These are phyloP conservation scores for Hirsutella thompsonii DNA, from an alignment of 2,329 filamentous ascomycete genomes.

Conservation along the genomic window DNA sequence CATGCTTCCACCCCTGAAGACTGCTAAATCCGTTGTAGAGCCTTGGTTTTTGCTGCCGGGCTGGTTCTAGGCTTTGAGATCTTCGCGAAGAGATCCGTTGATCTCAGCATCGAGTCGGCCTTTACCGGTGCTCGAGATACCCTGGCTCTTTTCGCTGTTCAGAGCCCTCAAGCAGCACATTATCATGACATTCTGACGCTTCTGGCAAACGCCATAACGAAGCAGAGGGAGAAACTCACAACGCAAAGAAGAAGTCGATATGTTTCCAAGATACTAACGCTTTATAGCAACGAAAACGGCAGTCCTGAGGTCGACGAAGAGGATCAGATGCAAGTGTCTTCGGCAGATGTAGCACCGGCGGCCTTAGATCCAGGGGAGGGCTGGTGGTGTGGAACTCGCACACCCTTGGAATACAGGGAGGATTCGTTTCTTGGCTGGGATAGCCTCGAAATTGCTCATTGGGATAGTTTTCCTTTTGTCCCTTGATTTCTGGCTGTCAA, in stretches of 20 bases:
- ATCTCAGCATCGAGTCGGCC: slow-evolving; percentile 31
- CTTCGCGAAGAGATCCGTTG: slow-evolving; percentile 33
- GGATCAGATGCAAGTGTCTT: neutral
- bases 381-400: slow-evolving; percentile 4
- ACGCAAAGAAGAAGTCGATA: slow-evolving; percentile 12
- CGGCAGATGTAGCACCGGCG: neutral
- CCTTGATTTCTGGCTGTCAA: neutral
- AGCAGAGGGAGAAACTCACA: slow-evolving; percentile 19
- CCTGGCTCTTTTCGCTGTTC: slow-evolving; percentile 29
- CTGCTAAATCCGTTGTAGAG: slow-evolving; percentile 17
- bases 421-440: slow-evolving; percentile 15
- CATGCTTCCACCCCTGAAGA: neutral
- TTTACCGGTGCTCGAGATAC: slow-evolving; percentile 38
- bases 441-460: slow-evolving; percentile 16
- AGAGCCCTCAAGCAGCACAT: slow-evolving; percentile 42
- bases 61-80: slow-evolving; percentile 43
- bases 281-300: slow-evolving; percentile 1
- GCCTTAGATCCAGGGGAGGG: neutral
- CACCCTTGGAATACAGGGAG: slow-evolving; percentile 2
- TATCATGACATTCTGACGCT: slow-evolving; percentile 41
- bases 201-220: slow-evolving; percentile 29
- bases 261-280: slow-evolving; percentile 14
- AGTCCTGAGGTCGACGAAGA: neutral
- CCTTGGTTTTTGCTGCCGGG: slow-evolving; percentile 42
- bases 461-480: slow-evolving; percentile 17